These are phyloP conservation scores for Aechmea fasciata DNA, from an alignment of 176 grass and related monocot genomes.

Conservation along the genomic window DNA sequence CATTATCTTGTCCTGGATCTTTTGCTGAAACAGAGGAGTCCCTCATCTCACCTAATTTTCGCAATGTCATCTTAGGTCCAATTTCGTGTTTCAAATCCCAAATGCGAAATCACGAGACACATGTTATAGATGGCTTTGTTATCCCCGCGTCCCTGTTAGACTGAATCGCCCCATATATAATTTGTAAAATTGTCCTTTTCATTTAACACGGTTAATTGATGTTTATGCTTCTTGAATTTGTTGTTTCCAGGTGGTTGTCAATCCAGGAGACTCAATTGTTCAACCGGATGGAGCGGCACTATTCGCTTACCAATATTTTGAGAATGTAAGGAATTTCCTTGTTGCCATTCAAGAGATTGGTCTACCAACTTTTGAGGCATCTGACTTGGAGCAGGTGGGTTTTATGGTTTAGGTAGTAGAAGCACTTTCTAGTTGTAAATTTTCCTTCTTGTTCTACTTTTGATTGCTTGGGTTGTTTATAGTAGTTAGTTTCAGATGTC, in stretches of 20 bases:
- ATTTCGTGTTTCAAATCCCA: too few species aligned
- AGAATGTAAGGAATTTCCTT: slow-evolving; percentile 99
- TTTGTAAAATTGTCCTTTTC: too few species aligned
- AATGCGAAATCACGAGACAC: too few species aligned
- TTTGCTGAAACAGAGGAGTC: too few species aligned
- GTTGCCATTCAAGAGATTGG: slow-evolving; percentile 77
- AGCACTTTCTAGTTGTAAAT: too few species aligned
- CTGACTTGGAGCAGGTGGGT: slow-evolving; percentile 92
- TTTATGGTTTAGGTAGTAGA: neutral
- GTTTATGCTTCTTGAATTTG: slow-evolving; percentile 4
- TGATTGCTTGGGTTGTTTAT: neutral
- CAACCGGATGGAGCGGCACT: slow-evolving; percentile 87
- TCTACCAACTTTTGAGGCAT: slow-evolving; percentile 82
- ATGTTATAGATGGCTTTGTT: too few species aligned
- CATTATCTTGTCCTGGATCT: too few species aligned
- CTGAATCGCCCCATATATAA: too few species aligned
- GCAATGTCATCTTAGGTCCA: too few species aligned
- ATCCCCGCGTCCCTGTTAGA: too few species aligned
- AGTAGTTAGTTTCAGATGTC: neutral
- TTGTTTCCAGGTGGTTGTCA: slow-evolving; percentile 67
- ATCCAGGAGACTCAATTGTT: slow-evolving; percentile 76
- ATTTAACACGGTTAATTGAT: neutral
- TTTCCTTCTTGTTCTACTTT: slow-evolving; percentile 9
- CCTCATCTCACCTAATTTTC: too few species aligned
- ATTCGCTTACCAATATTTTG: slow-evolving; percentile 98